These are phyloP conservation scores for Nannochloris sp. DNA, from an alignment of 139 green algal genomes.

Conservation along the genomic window DNA sequence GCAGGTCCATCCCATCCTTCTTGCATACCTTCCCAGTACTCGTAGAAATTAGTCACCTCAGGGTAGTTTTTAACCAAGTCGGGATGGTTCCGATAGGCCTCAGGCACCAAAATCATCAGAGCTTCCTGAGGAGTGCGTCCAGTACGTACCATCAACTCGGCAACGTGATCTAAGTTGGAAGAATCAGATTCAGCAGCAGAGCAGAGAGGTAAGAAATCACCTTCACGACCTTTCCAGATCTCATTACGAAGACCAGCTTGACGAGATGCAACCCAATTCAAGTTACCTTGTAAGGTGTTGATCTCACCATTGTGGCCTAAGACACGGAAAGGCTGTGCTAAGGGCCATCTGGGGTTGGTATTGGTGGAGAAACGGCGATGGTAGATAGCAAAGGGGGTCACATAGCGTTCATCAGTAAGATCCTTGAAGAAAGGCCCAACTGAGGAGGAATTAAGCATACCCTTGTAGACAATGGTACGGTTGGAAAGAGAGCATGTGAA, in stretches of 20 bases:
- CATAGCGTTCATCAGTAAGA: slow-evolving; percentile 76
- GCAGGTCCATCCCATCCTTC: slow-evolving; percentile 98
- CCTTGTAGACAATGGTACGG: slow-evolving; percentile 97
- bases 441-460: slow-evolving; percentile 32
- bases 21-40: slow-evolving; percentile 97
- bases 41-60: slow-evolving; percentile 85
- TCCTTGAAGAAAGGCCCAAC: slow-evolving; percentile 89
- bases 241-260: slow-evolving; percentile 79
- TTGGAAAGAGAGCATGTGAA: slow-evolving; percentile 86
- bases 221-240: slow-evolving; percentile 85
- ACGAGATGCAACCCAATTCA: slow-evolving; percentile 96
- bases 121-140: slow-evolving; percentile 65
- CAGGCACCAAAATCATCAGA: slow-evolving; percentile 96
- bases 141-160: slow-evolving; percentile 85
- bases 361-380: slow-evolving; percentile 99
- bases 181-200: slow-evolving; percentile 76
- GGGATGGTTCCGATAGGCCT: slow-evolving; percentile 88
- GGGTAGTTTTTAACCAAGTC: slow-evolving; percentile 83
- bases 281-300: slow-evolving; percentile 99
- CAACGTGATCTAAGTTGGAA: slow-evolving; percentile 94
- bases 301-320: slow-evolving; percentile 99
- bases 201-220: slow-evolving; percentile 82
- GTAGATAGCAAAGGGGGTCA: slow-evolving; percentile 93
- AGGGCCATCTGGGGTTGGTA: slow-evolving; percentile 96
- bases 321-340: slow-evolving; percentile 97